Evolutionary conservation across 2,329 filamentous ascomycete genomes (phyloP), one percentile per base, ranked within the genome.

Genomic region (Apiospora rasikravindrae): DNA sequence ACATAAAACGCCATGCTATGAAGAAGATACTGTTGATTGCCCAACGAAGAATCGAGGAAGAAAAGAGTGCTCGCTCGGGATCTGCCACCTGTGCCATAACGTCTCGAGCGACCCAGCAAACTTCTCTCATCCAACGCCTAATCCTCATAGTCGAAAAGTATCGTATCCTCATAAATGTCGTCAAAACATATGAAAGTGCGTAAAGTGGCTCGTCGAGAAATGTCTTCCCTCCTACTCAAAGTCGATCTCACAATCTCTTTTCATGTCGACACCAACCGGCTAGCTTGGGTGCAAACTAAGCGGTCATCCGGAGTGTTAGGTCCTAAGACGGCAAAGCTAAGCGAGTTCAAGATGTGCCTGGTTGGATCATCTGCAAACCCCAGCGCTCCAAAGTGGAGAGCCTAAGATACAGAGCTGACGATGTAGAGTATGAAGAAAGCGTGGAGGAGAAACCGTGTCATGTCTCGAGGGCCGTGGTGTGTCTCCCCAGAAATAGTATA

Each of bases 211-310:
- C 33, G 40, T 37, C 16, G 19, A 37, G 53, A 61, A 61, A 22
- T 33, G 53, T 8, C 29, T 10, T 37, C 16, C 19, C 53, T 37
- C 26, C 16, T 37, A 61, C 19, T 33, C 16, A 29, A 61, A 61
- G 2, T 61, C 29, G 16, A 33, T 61, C 53, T 61, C 29, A 61
- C 22, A 19, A 22, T 61, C 7, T 16, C 16, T 14, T 14, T 37
- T 37, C 53, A 61, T 61, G 53, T 61, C 53, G 53, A 61, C 29
- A 61, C 29, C 29, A 61, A 37, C 53, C 16, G 53, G 53, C 53
- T 22, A 19, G 7, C 51, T 19, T 57, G 26, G 13, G 16, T 16
- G 19, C 26, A 33, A 19, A 7, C 26, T 4, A 26, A 53, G 51
- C 24, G 11, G 6, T 29, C 4, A 2, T 13, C 51, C 16, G 51